These are phyloP conservation scores for Penicillium paxilli DNA, from an alignment of 495 filamentous ascomycete genomes.

Conservation along the genomic window DNA sequence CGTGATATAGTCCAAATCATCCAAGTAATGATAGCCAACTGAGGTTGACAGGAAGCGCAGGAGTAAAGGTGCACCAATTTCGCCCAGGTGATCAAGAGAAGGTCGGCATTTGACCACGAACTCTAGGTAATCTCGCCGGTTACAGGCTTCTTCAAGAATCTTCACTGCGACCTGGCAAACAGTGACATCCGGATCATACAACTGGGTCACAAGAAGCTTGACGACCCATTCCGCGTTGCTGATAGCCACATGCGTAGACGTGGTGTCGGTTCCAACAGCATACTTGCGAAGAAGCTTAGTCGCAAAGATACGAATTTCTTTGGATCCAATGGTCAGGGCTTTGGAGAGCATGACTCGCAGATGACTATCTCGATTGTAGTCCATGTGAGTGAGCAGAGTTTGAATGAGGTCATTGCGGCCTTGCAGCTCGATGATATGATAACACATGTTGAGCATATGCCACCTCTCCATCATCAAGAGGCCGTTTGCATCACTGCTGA, in stretches of 20 bases:
- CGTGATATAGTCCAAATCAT: constrained; percentile 96
- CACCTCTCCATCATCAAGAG: constrained; percentile 91
- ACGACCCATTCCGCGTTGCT: constrained; percentile 88
- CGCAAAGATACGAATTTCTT: constrained; percentile 84
- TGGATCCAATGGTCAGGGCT: constrained; percentile 85
- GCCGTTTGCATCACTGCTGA: constrained; percentile 79
- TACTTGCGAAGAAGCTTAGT: constrained; percentile 85
- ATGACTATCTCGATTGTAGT: constrained; percentile 86
- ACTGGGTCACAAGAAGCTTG: constrained; percentile 88
- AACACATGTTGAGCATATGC: constrained; percentile 99
- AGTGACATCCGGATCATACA: constrained; percentile 95
- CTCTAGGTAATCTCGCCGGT: constrained; percentile 82
- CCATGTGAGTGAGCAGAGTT: constrained; percentile 82
- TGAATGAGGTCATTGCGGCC: constrained; percentile 89
- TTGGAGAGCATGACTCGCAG: constrained; percentile 90
- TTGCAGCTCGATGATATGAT: constrained; percentile 90
- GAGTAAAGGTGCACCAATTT: constrained; percentile 92
- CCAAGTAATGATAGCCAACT: constrained; percentile 94
- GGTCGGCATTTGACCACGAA: constrained; percentile 95
- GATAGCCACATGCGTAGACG: constrained; percentile 32
- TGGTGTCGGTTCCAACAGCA: constrained; percentile 48
- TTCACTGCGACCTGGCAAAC: constrained; percentile 95
- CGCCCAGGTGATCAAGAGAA: constrained; percentile 92
- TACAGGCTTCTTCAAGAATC: constrained; percentile 96
- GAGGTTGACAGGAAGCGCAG: constrained; percentile 93